Percentiles rank a stretch among this genome's conserved stretches.
Evolutionary conservation across 306 rosid genomes (phyloP).

Genomic region (Glycyrrhiza uralensis): DNA sequence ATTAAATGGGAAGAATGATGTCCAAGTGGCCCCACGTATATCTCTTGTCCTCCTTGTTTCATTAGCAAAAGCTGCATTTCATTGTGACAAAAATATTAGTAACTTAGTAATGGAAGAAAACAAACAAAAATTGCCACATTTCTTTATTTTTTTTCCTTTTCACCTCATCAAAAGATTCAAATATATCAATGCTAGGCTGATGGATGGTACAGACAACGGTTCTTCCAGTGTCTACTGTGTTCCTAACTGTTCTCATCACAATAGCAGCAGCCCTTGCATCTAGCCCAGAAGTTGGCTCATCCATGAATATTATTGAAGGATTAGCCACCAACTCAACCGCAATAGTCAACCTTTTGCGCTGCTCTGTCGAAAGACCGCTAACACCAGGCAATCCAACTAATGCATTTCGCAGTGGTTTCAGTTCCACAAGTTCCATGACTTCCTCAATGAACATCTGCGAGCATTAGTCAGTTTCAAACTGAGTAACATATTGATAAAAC

Average conservation of each 20-base stretch:
- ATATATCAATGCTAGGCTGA: conserved; percentile 68
- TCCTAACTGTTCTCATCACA: conserved; percentile 65
- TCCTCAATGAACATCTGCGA: conserved; percentile 60
- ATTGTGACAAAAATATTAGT: conserved; percentile 1
- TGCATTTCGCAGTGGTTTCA: conserved; percentile 46
- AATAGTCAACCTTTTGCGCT: conserved; percentile 60
- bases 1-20: conserved; percentile 44
- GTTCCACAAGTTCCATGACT: conserved; percentile 65
- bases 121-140: neutral
- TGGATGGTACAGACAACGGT: conserved; percentile 71
- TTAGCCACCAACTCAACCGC: conserved; percentile 68
- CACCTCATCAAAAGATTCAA: conserved; percentile 70
- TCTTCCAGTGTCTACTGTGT: conserved; percentile 67
- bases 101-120: conserved; percentile 8
- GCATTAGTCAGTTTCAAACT: neutral
- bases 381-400: conserved; percentile 60
- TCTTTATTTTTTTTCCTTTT: neutral
- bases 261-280: conserved; percentile 73
- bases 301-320: conserved; percentile 71
- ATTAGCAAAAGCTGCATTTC: conserved; percentile 48
- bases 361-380: conserved; percentile 61
- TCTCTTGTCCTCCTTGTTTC: conserved; percentile 51
- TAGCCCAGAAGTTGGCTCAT: conserved; percentile 68
- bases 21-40: conserved; percentile 52
- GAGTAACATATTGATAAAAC: neutral